phyloP scores from a whole-genome alignment of 2,329 filamentous ascomycete species.

The Bipolaris oryzae region DNA sequence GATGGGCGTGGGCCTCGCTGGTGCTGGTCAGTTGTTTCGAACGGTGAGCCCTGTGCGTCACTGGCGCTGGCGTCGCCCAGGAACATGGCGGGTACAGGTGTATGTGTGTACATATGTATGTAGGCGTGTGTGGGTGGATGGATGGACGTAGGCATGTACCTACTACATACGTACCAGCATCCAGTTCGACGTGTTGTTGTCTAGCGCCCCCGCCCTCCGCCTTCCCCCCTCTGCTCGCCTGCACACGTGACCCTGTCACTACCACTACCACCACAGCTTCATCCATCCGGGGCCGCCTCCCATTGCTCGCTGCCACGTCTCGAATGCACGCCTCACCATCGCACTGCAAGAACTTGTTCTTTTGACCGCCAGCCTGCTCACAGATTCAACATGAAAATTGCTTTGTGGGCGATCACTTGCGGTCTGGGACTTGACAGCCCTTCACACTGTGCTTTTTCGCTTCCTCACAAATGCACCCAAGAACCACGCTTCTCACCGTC shows the following conservation, averaged over 20 bases:
- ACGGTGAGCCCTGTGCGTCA: slow-evolving; percentile 16
- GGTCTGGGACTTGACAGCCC: slow-evolving; percentile 19
- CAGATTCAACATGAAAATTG: slow-evolving; percentile 14
- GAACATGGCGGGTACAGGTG: slow-evolving; percentile 8
- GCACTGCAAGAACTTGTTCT: slow-evolving; percentile 2
- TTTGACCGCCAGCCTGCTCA: not conserved
- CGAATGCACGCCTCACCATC: not conserved
- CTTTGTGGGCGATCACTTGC: slow-evolving; percentile 20
- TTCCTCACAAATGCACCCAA: slow-evolving; percentile 6
- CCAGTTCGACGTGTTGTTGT: not conserved
- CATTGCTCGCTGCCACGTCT: slow-evolving; percentile 9
- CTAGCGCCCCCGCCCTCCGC: not conserved
- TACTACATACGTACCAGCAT: too few species aligned
- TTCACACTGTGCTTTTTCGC: slow-evolving; percentile 14
- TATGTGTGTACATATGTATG: too few species aligned
- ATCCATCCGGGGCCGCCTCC: slow-evolving; percentile 10
- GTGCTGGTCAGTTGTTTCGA: slow-evolving; percentile 10
- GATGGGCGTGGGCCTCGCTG: not conserved
- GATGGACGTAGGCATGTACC: too few species aligned
- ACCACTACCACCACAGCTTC: slow-evolving; percentile 17
- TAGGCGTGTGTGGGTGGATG: too few species aligned
- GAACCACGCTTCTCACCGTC: slow-evolving; percentile 7
- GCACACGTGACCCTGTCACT: not conserved
- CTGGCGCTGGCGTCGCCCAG: slow-evolving; percentile 14
- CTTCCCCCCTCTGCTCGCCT: not conserved